These are phyloP conservation scores for Phytophthora pisi DNA, from an alignment of 352 stramenopile species.

Conservation along the genomic window DNA sequence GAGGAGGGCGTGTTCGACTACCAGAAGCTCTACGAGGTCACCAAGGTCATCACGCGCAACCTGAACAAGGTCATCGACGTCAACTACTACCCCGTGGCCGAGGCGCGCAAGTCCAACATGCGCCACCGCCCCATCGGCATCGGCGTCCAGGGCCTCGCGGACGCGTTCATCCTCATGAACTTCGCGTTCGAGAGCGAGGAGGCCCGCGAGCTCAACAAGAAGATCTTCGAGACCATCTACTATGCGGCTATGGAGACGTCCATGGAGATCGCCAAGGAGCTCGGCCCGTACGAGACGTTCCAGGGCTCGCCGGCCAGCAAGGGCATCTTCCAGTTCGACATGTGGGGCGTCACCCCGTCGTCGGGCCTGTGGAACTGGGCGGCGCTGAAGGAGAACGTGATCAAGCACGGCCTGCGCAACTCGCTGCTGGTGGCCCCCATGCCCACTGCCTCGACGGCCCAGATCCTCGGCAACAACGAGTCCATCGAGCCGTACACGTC, in stretches of 20 bases:
- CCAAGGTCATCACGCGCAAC: slow-evolving; percentile 97
- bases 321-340: slow-evolving; percentile 98
- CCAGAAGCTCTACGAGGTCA: slow-evolving; percentile 94
- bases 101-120: slow-evolving; percentile 95
- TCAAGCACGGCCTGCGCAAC: slow-evolving; percentile 97
- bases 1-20: slow-evolving; percentile 93
- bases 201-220: slow-evolving; percentile 95
- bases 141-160: slow-evolving; percentile 98
- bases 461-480: slow-evolving; percentile 99
- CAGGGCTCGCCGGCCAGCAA: slow-evolving; percentile 96
- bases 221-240: slow-evolving; percentile 99
- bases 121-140: slow-evolving; percentile 98
- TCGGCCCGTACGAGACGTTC: slow-evolving; percentile 98
- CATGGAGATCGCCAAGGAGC: slow-evolving; percentile 92
- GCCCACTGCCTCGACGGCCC: slow-evolving; percentile 98
- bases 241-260: slow-evolving; percentile 96
- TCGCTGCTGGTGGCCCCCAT: slow-evolving; percentile 99
- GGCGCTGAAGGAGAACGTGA: slow-evolving; percentile 93
- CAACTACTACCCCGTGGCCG: slow-evolving; percentile 98
- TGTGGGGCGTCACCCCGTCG: slow-evolving; percentile 97
- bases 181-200: slow-evolving; percentile 95
- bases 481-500: slow-evolving; percentile 98
- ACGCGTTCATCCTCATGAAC: slow-evolving; percentile 98
- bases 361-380: slow-evolving; percentile 96
- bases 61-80: slow-evolving; percentile 99